Evolutionary conservation across 768 basidiomycete genomes (phyloP), one percentile per base, ranked within the genome.

Genomic region (Amanita rubescens): DNA sequence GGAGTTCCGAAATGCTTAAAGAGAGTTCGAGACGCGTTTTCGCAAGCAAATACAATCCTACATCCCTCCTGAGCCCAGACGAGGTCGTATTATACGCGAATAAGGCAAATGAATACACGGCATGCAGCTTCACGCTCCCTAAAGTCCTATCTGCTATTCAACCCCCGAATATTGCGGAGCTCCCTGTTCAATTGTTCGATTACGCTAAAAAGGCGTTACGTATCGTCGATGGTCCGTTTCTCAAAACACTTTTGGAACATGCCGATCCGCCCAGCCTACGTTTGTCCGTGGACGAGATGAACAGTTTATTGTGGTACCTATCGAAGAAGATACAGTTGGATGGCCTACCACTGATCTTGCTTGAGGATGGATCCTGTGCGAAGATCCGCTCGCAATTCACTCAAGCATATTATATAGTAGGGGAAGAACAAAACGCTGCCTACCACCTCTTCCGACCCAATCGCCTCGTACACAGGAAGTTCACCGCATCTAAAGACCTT

Each of bases 321-420:
- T 48, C 53, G 11, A 57, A 61, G 2, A 48, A 30, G 1, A 54
- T 50, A 10, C 41, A 52, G 12, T 51, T 71, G 11, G 20, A 58
- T 32, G 72, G 62, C 0, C 62, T 75, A 41, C 59, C 62, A 1
- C 62, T 77, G 2, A 52, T 77, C 1, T 72, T 70, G 5, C 61
- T 76, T 15, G 63, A 67, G 17, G 58, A 73, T 53, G 67, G 61
- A 4, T 62, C 54, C 0, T 68, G 68, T 39, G 67, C 61, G 1
- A 56, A 54, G 2, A 61, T 75, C 10, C 53, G 63, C 39, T 53
- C 44, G n/a, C 53, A 51, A 32, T 50, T 56, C 12, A 45, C 50
- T 0, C 45, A 22, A 3, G 19, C 50, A 3, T 65, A 67, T 47
- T 72, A 64, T 39, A 53, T 65, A 5, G 2, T 71, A 66, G 63